Base-by-base conservation (phyloP, 1,139 yeast genomes). In the Pichia sp. region DNA sequence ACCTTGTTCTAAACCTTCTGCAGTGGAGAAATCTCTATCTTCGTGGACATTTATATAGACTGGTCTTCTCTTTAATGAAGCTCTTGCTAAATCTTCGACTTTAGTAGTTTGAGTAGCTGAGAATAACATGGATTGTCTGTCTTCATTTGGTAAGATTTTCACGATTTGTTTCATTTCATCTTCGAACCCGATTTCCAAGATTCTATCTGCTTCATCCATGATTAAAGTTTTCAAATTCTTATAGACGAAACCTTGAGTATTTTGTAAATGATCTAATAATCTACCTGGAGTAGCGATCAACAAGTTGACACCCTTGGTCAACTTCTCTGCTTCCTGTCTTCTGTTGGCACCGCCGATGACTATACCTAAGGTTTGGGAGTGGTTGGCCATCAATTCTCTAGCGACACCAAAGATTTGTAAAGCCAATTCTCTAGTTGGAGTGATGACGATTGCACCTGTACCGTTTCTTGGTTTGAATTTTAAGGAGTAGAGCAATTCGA, bases 301-400 rank as follows among this genome's bases (percentile, higher is more conserved):
- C 58, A 94, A 67, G 64, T 93, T 94, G 39, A 93, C 98, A 65
- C 99, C 99, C 67, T 91, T 91, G 46, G 77, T 80, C 55, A 93
- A 76, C 69, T 93, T 93, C 55, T 91, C 97, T 30, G 96, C 97
- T 69, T 93, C 99, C 58, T 89, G 96, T 67, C 97, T 83, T 67
- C 98, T 83, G 70, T 94, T 93, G 50, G 96, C 97, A 55, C 99
- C 99, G 39, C 99, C 99, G 64, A 94, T 94, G 24, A 91, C 97
- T 58, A 93, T 88, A 44, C 97, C 99, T 58, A 89, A 81, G 6
- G 99, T 93, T 68, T 93, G 99, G 5, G 93, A 79, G 67, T 91
- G 97, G 65, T 83, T 81, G 46, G 81, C 88, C 95, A 91, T 83
- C 58, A 93, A 74, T 67, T 91, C 97, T 58, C 96, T 76, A 33